Evolutionary conservation across 805 yeast species (phyloP).

Genomic region (Candida rishiriensis): DNA sequence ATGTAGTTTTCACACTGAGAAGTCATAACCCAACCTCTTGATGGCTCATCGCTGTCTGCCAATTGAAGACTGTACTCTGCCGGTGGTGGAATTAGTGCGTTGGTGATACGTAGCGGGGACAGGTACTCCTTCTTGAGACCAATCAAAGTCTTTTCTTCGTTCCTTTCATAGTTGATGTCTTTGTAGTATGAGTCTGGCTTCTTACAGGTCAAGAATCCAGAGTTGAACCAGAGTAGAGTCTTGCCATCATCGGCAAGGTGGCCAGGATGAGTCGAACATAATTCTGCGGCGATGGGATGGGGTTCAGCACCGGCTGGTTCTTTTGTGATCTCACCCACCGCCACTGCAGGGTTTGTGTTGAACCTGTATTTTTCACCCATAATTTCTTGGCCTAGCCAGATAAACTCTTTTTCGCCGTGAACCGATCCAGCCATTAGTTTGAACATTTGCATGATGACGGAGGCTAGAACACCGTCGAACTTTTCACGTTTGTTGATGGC

Average conservation of each 20-base stretch:
- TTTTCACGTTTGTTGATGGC: constrained; percentile 44
- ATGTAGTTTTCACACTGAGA: constrained; percentile 50
- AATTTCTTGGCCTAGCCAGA: constrained; percentile 64
- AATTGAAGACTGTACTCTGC: constrained; percentile 29
- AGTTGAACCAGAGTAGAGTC: constrained; percentile 61
- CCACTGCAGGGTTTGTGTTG: constrained; percentile 51
- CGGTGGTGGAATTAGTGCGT: constrained; percentile 52
- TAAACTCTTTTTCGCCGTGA: constrained; percentile 78
- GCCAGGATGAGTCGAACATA: constrained; percentile 62
- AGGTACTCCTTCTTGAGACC: constrained; percentile 34
- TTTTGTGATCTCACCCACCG: constrained; percentile 41
- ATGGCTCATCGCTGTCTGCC: constrained; percentile 37
- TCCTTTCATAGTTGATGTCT: constrained; percentile 32
- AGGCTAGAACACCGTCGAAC: constrained; percentile 42
- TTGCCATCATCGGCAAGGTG: constrained; percentile 50
- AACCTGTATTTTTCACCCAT: constrained; percentile 51
- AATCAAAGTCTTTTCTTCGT: constrained; percentile 21
- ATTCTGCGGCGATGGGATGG: constrained; percentile 27
- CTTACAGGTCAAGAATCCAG: constrained; percentile 63
- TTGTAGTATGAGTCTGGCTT: constrained; percentile 35
- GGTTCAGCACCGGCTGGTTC: constrained; percentile 28
- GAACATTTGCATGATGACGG: constrained; percentile 40
- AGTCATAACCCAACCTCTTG: constrained; percentile 51
- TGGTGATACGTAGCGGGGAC: constrained; percentile 38
- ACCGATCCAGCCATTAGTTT: constrained; percentile 43